Base-by-base conservation (phyloP, 495 filamentous ascomycete species). In the Lepraria neglecta region DNA sequence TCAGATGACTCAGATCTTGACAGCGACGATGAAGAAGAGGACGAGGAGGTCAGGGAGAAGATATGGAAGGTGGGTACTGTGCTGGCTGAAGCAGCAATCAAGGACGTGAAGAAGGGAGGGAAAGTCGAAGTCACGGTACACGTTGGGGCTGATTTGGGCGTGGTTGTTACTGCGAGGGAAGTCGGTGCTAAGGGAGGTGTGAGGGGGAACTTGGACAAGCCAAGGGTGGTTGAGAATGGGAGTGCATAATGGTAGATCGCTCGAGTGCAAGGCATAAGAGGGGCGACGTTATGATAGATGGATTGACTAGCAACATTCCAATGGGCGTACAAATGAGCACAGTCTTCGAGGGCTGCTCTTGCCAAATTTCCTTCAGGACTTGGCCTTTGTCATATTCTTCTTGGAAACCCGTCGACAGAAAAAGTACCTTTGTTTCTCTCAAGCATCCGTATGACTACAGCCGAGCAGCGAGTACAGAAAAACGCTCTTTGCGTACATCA, bases 81-180 rank as follows among this genome's bases (percentile, higher is more conserved):
- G 55, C 82, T 98, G 53, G 92, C 91, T 51, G 94, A 98, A 78
- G 88, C 89, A 12, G 87, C 85, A 35, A 73, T 97, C 68, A 86
- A 80, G 74, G 88, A 79, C 60, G 83, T 91, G 59, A 90, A 89
- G 83, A 92, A 91, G 78, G 89, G 89, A 43, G 80, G 82, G 65
- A 96, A 94, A 78, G 85, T 97, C 64, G 94, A 97, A 80, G 84
- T 97, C 52, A 92, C 87, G 70, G 80, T 98, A 62, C 92, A 90
- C 67, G 88, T 97, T 59, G 82, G 80, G 46, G 80, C 80, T 19
- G 91, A 97, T 72, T 74, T 96, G 53, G 77, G 77, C 60, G 79
- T 96, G 62, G 87, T 86, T 61, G 78, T 96, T 67, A 87, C 90
- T 28, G 86, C 86, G 60, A 81, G 91, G 61, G 91, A 96, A 71